Conservation (phyloP, 495 filamentous ascomycete genomes). For the Xylaria scruposa region DNA sequence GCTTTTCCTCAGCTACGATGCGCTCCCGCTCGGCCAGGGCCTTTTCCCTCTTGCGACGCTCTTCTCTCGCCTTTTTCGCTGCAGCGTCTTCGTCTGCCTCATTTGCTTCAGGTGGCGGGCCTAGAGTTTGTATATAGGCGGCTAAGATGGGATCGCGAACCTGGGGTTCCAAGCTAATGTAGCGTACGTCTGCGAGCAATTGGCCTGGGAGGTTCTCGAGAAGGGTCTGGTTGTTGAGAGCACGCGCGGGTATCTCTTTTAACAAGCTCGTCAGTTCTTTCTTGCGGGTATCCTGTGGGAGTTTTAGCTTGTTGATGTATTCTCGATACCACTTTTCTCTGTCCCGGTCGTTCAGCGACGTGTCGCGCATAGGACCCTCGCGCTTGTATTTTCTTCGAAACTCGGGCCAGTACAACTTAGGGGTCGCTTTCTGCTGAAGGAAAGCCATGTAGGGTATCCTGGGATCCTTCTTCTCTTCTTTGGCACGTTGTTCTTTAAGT, state of each 20-base stretch:
- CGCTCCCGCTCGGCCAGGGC: constrained; percentile 78
- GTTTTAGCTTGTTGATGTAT: constrained; percentile 77
- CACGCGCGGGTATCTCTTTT: constrained; percentile 67
- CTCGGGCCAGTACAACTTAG: constrained; percentile 95
- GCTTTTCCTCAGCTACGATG: constrained; percentile 76
- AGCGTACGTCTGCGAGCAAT: constrained; percentile 79
- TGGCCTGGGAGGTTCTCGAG: constrained; percentile 68
- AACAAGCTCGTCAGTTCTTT: constrained; percentile 80
- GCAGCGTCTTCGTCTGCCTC: constrained; percentile 66
- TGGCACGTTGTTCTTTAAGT: constrained; percentile 73
- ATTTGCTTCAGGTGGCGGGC: constrained; percentile 64
- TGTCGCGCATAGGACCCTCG: constrained; percentile 79
- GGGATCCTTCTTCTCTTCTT: constrained; percentile 84
- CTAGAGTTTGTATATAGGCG: constrained; percentile 75
- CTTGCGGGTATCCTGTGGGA: constrained; percentile 75
- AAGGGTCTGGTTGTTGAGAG: constrained; percentile 70
- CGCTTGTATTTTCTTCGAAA: constrained; percentile 91
- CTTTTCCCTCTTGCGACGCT: constrained; percentile 71
- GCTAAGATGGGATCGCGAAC: constrained; percentile 76
- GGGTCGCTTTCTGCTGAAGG: constrained; percentile 78
- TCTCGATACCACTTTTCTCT: constrained; percentile 92
- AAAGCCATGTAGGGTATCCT: constrained; percentile 83
- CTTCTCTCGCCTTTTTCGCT: constrained; percentile 64
- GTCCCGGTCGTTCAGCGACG: constrained; percentile 80
- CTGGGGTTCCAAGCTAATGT: constrained; percentile 74